These are phyloP conservation scores for Miamiensis avidus DNA, from an alignment of 169 alveolate genomes.

Conservation along the genomic window DNA sequence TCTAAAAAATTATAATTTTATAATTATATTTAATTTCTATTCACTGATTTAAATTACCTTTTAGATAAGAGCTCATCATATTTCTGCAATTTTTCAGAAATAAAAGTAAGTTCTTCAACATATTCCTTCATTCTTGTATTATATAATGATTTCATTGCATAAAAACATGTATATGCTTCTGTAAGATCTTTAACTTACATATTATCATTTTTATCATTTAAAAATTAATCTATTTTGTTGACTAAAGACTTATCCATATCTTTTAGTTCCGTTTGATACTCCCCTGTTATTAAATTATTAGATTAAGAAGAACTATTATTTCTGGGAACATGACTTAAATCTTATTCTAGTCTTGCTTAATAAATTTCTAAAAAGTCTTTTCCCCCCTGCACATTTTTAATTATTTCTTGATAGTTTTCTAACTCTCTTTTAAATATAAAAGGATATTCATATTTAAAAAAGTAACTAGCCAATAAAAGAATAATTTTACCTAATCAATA, in stretches of 20 bases:
- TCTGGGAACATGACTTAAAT: not conserved
- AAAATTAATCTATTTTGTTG: slow-evolving; percentile 31
- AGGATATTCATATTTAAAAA: not conserved
- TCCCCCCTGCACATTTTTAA: slow-evolving; percentile 1
- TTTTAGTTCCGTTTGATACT: not conserved
- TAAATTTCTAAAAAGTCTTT: not conserved
- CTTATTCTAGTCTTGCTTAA: not conserved
- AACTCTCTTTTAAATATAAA: slow-evolving; percentile 30
- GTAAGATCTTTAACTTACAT: slow-evolving; percentile 31
- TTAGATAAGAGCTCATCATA: slow-evolving; percentile 39
- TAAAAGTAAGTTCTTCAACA: slow-evolving; percentile 37
- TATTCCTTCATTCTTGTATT: slow-evolving; percentile 50
- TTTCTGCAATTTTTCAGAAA: slow-evolving; percentile 44
- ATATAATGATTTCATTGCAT: slow-evolving; percentile 44
- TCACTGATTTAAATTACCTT: not conserved
- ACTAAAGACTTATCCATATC: slow-evolving; percentile 2
- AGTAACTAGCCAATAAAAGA: not conserved
- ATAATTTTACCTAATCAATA: slow-evolving; percentile 21
- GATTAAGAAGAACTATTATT: slow-evolving; percentile 3
- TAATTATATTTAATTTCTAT: too few relatives aligned
- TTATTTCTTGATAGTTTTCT: slow-evolving; percentile 10
- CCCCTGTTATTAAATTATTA: not conserved
- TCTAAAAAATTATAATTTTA: not conserved
- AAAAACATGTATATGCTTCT: slow-evolving; percentile 40
- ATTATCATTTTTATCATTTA: slow-evolving; percentile 28